These are phyloP conservation scores for Sclerotinia borealis DNA, from an alignment of 2,329 filamentous ascomycete species.

Conservation along the genomic window DNA sequence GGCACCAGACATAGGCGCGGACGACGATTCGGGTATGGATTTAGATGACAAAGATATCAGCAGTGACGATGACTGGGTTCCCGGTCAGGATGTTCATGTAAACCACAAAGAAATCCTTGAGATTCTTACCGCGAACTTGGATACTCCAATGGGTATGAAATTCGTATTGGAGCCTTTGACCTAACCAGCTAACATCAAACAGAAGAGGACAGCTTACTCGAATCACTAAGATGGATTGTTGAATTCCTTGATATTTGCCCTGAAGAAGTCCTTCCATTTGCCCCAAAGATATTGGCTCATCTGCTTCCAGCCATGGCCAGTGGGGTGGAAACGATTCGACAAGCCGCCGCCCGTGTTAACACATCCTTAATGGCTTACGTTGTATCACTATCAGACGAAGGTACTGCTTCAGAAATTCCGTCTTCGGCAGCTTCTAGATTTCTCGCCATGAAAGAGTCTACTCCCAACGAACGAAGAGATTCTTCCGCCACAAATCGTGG, in stretches of 20 bases:
- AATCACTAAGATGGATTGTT: slow-evolving; percentile 90
- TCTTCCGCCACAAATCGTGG: slow-evolving; percentile 30
- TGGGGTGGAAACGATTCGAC: slow-evolving; percentile 79
- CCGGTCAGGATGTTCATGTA: slow-evolving; percentile 92
- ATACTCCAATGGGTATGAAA: slow-evolving; percentile 65
- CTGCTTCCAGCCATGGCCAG: slow-evolving; percentile 92
- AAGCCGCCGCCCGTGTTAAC: slow-evolving; percentile 85
- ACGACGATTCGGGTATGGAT: slow-evolving; percentile 51
- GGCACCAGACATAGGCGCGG: slow-evolving; percentile 52
- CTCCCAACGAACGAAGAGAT: slow-evolving; percentile 29
- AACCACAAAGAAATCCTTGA: slow-evolving; percentile 88
- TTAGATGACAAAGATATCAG: slow-evolving; percentile 54
- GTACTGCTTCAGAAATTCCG: slow-evolving; percentile 37
- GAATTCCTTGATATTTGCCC: slow-evolving; percentile 96
- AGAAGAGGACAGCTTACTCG: slow-evolving; percentile 89
- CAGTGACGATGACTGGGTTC: slow-evolving; percentile 90
- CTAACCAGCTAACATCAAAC: slow-evolving; percentile 20
- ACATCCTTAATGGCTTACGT: slow-evolving; percentile 90
- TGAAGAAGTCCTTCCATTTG: slow-evolving; percentile 91
- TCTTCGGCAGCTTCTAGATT: slow-evolving; percentile 36
- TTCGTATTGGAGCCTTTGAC: not conserved
- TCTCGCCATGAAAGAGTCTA: slow-evolving; percentile 35
- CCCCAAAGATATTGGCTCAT: slow-evolving; percentile 84
- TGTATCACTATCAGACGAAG: slow-evolving; percentile 73
- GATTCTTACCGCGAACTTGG: slow-evolving; percentile 83